These are phyloP conservation scores for Tetrapyrgos nigripes DNA, from an alignment of 1,284 basidiomycete species.

Conservation along the genomic window DNA sequence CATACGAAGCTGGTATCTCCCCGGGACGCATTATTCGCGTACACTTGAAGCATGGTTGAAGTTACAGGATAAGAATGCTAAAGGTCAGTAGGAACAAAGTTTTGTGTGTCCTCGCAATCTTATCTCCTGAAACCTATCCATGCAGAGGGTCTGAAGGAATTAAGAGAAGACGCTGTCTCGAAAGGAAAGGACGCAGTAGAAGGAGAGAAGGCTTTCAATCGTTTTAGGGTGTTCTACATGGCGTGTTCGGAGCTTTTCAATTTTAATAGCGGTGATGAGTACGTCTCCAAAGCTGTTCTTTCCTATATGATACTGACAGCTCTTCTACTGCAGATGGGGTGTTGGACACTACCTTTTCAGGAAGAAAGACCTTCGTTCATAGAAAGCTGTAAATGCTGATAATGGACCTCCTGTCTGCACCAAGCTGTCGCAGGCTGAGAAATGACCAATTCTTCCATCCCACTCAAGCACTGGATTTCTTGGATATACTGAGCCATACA, in stretches of 20 bases:
- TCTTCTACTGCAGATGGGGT: slow-evolving; percentile 23
- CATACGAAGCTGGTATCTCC: slow-evolving; percentile 67
- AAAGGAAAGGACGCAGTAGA: slow-evolving; percentile 57
- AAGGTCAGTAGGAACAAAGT: too few species aligned
- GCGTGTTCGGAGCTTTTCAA: slow-evolving; percentile 80
- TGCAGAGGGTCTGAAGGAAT: slow-evolving; percentile 55
- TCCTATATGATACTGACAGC: background rate
- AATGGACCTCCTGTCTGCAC: too few species aligned
- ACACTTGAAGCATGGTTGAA: slow-evolving; percentile 77
- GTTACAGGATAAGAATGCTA: slow-evolving; percentile 61
- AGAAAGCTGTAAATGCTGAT: background rate
- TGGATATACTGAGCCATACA: too few species aligned
- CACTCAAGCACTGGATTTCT: too few species aligned
- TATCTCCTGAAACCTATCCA: slow-evolving; percentile 11
- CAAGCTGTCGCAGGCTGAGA: too few species aligned
- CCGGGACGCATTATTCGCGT: slow-evolving; percentile 71
- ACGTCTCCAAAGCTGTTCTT: slow-evolving; percentile 29
- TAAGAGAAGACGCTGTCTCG: slow-evolving; percentile 53
- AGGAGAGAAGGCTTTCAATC: slow-evolving; percentile 67
- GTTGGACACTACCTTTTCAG: slow-evolving; percentile 29
- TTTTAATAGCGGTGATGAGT: slow-evolving; percentile 71
- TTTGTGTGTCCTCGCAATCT: background rate
- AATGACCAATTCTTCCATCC: too few species aligned
- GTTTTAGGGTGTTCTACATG: slow-evolving; percentile 80
- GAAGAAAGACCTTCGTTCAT: slow-evolving; percentile 8